These are phyloP conservation scores for Zychaea mexicana DNA, from an alignment of 371 early-diverging fungal genomes.

Conservation along the genomic window DNA sequence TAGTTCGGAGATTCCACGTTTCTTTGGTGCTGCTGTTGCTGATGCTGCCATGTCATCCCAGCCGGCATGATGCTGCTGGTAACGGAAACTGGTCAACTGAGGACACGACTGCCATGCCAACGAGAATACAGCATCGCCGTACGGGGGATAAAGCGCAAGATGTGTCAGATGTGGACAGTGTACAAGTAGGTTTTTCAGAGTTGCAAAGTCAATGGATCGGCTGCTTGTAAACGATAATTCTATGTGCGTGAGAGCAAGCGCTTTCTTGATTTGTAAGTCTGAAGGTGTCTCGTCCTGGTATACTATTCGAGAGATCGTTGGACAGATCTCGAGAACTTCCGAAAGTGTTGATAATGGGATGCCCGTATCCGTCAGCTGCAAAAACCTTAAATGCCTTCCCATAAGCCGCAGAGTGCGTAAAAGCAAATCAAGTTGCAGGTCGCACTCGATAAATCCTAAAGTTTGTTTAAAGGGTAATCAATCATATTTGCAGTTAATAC, in stretches of 20 bases:
- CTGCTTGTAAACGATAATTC: not conserved
- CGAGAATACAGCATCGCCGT: constrained; percentile 10
- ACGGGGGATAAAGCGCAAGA: constrained; percentile 1
- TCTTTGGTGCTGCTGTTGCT: not conserved
- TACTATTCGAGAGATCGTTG: constrained; percentile 22
- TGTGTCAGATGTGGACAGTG: constrained; percentile 10
- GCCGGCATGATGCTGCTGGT: not conserved
- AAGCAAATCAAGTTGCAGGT: constrained; percentile 10
- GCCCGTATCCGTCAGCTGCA: constrained; percentile 18
- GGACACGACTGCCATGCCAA: constrained; percentile 2
- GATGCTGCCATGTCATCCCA: not conserved
- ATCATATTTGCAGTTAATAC: not conserved
- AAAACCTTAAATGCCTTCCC: constrained; percentile 22
- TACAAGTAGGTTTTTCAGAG: not conserved
- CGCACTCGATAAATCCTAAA: constrained; percentile 28
- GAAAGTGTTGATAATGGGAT: constrained; percentile 1
- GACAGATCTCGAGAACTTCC: constrained; percentile 10
- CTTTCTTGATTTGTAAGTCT: not conserved
- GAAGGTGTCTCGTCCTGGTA: constrained; percentile 11
- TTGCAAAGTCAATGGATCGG: not conserved
- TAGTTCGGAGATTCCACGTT: constrained; percentile 2
- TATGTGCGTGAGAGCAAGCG: not conserved
- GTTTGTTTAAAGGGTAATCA: not conserved
- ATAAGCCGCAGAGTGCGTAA: constrained; percentile 23
- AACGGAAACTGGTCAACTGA: not conserved